A percentile compares a stretch with the other conserved stretches of the same genome.
phyloP scores from a whole-genome alignment of 2,329 filamentous ascomycete genomes.

The Dryadomyces quercivorus region DNA sequence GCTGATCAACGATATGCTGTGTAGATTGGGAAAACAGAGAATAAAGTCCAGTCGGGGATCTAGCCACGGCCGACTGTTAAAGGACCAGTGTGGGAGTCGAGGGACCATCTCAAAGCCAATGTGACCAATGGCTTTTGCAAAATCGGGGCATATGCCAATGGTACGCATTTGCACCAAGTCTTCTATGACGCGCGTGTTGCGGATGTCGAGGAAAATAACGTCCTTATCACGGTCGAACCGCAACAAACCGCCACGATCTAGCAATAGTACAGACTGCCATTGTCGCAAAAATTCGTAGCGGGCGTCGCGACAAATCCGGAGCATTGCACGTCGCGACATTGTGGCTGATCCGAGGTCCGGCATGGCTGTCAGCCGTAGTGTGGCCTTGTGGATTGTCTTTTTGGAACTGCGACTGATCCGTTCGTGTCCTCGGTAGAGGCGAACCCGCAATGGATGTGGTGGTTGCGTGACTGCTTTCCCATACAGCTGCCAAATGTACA shows the following conservation, averaged over 20 bases:
- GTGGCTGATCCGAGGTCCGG: conserved; percentile 9
- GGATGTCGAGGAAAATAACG: conserved; percentile 11
- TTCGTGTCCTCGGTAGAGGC: conserved; percentile 10
- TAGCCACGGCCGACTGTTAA: conserved; percentile 4
- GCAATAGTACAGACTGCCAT: conserved; percentile 1
- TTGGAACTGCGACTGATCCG: background rate
- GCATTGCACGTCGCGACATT: conserved; percentile 4
- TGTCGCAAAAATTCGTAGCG: conserved; percentile 6
- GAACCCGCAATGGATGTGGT: conserved; percentile 11
- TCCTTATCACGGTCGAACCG: conserved; percentile 7
- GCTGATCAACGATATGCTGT: conserved; percentile 11
- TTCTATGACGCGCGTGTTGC: conserved; percentile 5
- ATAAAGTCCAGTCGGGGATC: conserved; percentile 9
- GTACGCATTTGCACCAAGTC: conserved; percentile 3
- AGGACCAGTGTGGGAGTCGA: conserved; percentile 9
- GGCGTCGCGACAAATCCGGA: conserved; percentile 8
- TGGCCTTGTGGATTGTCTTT: background rate
- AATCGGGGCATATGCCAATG: conserved; percentile 1
- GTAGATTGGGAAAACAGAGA: conserved; percentile 10
- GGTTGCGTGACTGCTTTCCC: background rate
- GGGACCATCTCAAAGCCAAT: conserved; percentile 13
- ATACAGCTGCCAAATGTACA: conserved; percentile 8
- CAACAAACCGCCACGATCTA: conserved; percentile 4
- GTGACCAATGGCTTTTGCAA: conserved; percentile 7
- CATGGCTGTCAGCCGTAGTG: conserved; percentile 8